Evolutionary conservation across 2,329 filamentous ascomycete genomes (phyloP), one percentile per base, ranked within the genome.

Genomic region (Akanthomyces muscarius): DNA sequence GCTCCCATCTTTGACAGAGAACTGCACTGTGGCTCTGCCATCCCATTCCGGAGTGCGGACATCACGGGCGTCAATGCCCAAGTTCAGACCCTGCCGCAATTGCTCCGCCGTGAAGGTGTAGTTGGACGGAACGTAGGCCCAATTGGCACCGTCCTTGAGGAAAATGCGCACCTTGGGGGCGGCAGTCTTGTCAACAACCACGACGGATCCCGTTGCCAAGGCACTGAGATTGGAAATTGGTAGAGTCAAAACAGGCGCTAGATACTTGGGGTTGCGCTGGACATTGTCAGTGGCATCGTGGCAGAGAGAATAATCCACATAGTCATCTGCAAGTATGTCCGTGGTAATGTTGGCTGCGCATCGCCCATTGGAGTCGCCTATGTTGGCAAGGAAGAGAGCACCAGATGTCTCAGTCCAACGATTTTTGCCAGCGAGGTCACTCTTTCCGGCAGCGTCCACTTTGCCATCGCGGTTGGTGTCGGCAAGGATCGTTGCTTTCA

Each of bases 41-140:
- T 74, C 66, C 73, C 73, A 74, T 2, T 50, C 64, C 0, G 59
- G 21, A 0, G 68, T 55, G 0, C 66, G 67, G 1, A 72, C 66
- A 36, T 76, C 74, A 1, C 75, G 70, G 0, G 67, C 72, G 64
- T 78, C 75, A 1, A 77, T 67, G 0, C 73, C 73, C 0, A 78
- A 65, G 8, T 68, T 63, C 1, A 77, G 66, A 0, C 75, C 76
- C 0, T 56, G 28, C 2, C 66, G 65, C 1, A 78, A 63, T 16
- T 73, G 64, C 2, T 65, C 60, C 1, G 71, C 58, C 1, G 66
- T 68, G 45, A 78, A 77, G 0, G 60, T 66, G 14, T 69, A 51
- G 14, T 71, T 64, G 0, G 54, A 50, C 7, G 69, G 61, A 2
- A 73, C 65, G 3, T 72, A 65, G 0, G 50, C 51, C 74, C 74